Percentiles rank a stretch among this genome's conserved stretches.
These are phyloP conservation scores for Rostrohypoxylon terebratum DNA, from an alignment of 495 filamentous ascomycete species.

Conservation along the genomic window DNA sequence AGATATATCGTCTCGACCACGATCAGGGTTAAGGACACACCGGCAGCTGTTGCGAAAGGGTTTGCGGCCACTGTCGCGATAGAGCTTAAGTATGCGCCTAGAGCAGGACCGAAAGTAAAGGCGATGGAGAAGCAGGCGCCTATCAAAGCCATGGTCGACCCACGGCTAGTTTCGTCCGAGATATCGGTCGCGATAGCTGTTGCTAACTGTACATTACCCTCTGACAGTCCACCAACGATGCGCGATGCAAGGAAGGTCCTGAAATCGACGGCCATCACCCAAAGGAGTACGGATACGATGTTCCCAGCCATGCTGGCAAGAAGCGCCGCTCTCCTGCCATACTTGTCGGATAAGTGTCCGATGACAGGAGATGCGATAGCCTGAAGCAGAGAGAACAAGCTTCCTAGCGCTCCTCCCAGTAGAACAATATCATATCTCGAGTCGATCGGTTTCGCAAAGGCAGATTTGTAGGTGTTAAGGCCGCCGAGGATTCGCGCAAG, in stretches of 20 bases:
- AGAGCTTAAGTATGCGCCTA: slow-evolving; percentile 85
- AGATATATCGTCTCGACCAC: slow-evolving; percentile 88
- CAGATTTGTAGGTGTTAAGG: slow-evolving; percentile 94
- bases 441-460: slow-evolving; percentile 93
- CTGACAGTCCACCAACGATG: slow-evolving; percentile 91
- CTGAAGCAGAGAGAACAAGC: slow-evolving; percentile 92
- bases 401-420: slow-evolving; percentile 92
- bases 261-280: slow-evolving; percentile 93
- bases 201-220: slow-evolving; percentile 96
- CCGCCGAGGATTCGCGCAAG: slow-evolving; percentile 82
- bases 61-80: slow-evolving; percentile 83
- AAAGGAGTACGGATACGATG: slow-evolving; percentile 89
- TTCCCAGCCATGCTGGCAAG: slow-evolving; percentile 96
- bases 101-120: slow-evolving; percentile 93
- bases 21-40: slow-evolving; percentile 84
- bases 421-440: slow-evolving; percentile 97
- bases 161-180: slow-evolving; percentile 81
- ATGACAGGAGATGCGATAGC: slow-evolving; percentile 94
- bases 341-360: slow-evolving; percentile 84
- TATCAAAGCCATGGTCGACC: slow-evolving; percentile 93
- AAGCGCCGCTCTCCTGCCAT: slow-evolving; percentile 89
- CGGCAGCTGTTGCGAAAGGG: slow-evolving; percentile 91
- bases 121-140: slow-evolving; percentile 97
- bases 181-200: slow-evolving; percentile 98
- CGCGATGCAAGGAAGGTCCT: slow-evolving; percentile 93